Evolutionary conservation across 192 early-diverging fungal genomes (phyloP).

Genomic region (Spinellus fusiger): DNA sequence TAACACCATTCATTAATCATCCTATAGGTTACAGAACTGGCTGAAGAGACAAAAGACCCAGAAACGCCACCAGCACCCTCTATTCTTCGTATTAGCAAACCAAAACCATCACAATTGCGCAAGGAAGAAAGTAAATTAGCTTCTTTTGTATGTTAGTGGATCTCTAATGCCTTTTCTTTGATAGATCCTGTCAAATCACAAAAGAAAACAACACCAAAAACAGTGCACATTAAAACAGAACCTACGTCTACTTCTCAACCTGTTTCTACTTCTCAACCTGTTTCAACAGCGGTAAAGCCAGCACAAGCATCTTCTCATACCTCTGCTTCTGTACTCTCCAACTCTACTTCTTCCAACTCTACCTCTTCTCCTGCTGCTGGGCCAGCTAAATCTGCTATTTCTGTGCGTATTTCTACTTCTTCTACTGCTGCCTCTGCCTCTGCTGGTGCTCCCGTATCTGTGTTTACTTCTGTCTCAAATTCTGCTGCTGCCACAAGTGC

Average conservation of each 20-base stretch:
- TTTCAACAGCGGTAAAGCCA: background rate
- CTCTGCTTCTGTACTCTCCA: constrained; percentile 1
- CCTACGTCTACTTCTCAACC: constrained; percentile 14
- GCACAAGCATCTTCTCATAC: background rate
- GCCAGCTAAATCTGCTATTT: constrained; percentile 30
- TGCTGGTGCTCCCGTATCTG: constrained; percentile 19
- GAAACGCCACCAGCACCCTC: constrained; percentile 1
- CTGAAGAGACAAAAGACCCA: constrained; percentile 14
- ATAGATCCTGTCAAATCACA: constrained; percentile 6
- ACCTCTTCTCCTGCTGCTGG: constrained; percentile 24
- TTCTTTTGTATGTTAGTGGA: no score
- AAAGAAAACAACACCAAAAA: constrained; percentile 17
- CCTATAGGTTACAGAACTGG: background rate
- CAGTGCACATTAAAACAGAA: constrained; percentile 17
- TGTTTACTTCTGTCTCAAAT: constrained; percentile 20
- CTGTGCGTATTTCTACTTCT: constrained; percentile 18
- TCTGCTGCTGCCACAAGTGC: constrained; percentile 22
- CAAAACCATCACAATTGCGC: constrained; percentile 9
- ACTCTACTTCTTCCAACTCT: constrained; percentile 22
- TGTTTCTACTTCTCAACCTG: background rate
- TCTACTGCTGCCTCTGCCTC: constrained; percentile 2
- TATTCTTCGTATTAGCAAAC: constrained; percentile 17
- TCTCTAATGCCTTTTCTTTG: constrained; percentile 8
- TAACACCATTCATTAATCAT: background rate
- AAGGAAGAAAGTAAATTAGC: constrained; percentile 1